Evolutionary conservation across 2,329 filamentous ascomycete genomes (phyloP).

Genomic region (Penicillium occitanis): DNA sequence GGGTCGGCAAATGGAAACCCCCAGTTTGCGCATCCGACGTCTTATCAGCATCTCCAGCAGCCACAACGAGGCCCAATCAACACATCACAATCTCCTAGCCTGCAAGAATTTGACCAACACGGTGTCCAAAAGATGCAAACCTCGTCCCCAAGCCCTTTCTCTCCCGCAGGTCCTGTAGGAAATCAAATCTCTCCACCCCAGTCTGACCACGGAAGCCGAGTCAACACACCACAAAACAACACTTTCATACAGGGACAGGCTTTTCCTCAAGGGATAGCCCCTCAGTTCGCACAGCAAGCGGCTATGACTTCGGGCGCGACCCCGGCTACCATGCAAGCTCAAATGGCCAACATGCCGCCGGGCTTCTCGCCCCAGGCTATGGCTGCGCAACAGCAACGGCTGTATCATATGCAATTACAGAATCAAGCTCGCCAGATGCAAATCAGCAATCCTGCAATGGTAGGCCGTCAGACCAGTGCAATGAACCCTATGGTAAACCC

Average conservation of each 20-base stretch:
- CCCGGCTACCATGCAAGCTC: slow-evolving; percentile 45
- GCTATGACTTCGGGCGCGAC: slow-evolving; percentile 42
- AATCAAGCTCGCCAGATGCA: slow-evolving; percentile 67
- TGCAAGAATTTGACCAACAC: slow-evolving; percentile 68
- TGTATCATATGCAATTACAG: slow-evolving; percentile 82
- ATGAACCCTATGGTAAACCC: slow-evolving; percentile 42
- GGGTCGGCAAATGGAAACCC: slow-evolving; percentile 62
- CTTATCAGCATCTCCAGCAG: slow-evolving; percentile 69
- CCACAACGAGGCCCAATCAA: slow-evolving; percentile 73
- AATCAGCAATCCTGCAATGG: slow-evolving; percentile 41
- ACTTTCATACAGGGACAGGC: slow-evolving; percentile 60
- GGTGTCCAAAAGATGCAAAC: slow-evolving; percentile 81
- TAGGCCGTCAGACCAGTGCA: slow-evolving; percentile 34
- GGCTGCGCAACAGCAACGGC: slow-evolving; percentile 67
- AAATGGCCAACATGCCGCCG: slow-evolving; percentile 54
- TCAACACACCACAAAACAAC: slow-evolving; percentile 69
- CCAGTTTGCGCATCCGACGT: slow-evolving; percentile 59
- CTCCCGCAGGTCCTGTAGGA: slow-evolving; percentile 69
- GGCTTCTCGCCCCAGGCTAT: slow-evolving; percentile 57
- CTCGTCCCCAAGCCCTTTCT: slow-evolving; percentile 88
- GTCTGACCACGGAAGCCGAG: slow-evolving; percentile 67
- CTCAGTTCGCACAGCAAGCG: slow-evolving; percentile 43
- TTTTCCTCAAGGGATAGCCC: slow-evolving; percentile 41
- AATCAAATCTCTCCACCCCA: slow-evolving; percentile 73
- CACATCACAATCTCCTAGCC: slow-evolving; percentile 88